These are phyloP conservation scores for Penicillium parvum DNA, from an alignment of 495 filamentous ascomycete genomes.

Conservation along the genomic window DNA sequence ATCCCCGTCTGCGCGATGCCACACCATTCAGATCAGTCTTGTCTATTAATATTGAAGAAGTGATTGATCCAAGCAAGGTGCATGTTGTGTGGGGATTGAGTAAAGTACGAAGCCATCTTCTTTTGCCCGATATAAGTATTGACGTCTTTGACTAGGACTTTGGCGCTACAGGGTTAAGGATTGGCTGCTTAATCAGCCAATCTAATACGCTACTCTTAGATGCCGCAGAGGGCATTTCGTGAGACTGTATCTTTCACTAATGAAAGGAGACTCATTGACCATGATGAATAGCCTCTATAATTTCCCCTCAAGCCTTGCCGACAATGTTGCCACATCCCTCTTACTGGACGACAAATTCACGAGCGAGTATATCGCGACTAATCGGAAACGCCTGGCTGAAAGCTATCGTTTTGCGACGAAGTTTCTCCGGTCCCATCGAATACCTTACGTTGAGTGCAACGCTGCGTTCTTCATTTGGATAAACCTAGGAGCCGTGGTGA, in stretches of 20 bases:
- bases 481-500: constrained; percentile 1
- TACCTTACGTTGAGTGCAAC: constrained; percentile 10
- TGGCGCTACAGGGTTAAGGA: constrained; percentile 10
- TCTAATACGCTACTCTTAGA: constrained; percentile 7
- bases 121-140: constrained; percentile 1
- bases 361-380: neutral
- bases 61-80: constrained; percentile 37
- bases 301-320: constrained; percentile 15
- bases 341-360: constrained; percentile 9
- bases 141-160: constrained; percentile 13
- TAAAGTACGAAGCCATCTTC: constrained; percentile 30
- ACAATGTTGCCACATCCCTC: constrained; percentile 3
- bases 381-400: constrained; percentile 4
- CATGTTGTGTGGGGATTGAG: constrained; percentile 30
- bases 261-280: neutral
- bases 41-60: constrained; percentile 26
- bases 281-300: constrained; percentile 4
- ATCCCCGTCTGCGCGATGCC: constrained; percentile 12
- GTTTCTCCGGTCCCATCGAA: constrained; percentile 6
- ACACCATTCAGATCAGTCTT: constrained; percentile 37
- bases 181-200: constrained; percentile 14
- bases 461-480: constrained; percentile 16
- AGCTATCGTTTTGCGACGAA: constrained; percentile 5
- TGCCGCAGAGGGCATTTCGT: constrained; percentile 14
- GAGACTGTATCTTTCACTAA: neutral